Evolutionary conservation across 2,329 filamentous ascomycete genomes (phyloP), one percentile per base, ranked within the genome.

Genomic region (Penicillium sp.): DNA sequence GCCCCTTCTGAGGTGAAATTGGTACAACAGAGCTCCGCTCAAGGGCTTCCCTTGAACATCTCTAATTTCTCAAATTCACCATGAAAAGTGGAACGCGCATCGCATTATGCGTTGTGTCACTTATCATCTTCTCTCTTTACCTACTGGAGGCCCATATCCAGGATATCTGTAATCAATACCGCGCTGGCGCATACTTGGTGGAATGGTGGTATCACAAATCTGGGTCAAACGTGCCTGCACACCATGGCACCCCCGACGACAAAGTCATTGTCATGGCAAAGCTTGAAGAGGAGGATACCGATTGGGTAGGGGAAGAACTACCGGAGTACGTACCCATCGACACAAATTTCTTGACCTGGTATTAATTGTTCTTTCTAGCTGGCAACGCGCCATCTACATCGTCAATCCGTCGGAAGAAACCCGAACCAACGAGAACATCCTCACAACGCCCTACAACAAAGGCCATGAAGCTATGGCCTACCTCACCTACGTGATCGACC

Each of bases 381-480:
- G 79, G 79, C 71, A 80, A 65, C 69, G 70, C 26, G 76, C 75
- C 14, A 77, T 81, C 51, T 80, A 78, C 67, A 70, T 68, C 56
- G 78, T 76, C 53, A 77, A 79, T 62, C 70, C 71, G 43, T 66
- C 68, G 52, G 61, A 65, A 44, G 56, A 54, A 39, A 65, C 65
- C 22, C 58, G 59, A 46, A 52, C 59, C 19, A 60, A 70, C 43
- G 49, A 57, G 11, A 33, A 59, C 13, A 52, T 55, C 8, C 70
- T 75, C 46, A 72, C 61, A 27, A 73, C 71, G 3, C 69, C 72
- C 8, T n/a, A 64, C 19, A 77, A 80, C 64, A 80, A 79, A 66
- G 77, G 77, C 56, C 73, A 74, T 52, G 79, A 81, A 63, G 72
- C 77, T 4, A 79, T 77, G 68, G 76, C 77, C 44, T 80, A 80